Base-by-base conservation (phyloP, 805 yeast genomes). In the Saturnispora sekii region DNA sequence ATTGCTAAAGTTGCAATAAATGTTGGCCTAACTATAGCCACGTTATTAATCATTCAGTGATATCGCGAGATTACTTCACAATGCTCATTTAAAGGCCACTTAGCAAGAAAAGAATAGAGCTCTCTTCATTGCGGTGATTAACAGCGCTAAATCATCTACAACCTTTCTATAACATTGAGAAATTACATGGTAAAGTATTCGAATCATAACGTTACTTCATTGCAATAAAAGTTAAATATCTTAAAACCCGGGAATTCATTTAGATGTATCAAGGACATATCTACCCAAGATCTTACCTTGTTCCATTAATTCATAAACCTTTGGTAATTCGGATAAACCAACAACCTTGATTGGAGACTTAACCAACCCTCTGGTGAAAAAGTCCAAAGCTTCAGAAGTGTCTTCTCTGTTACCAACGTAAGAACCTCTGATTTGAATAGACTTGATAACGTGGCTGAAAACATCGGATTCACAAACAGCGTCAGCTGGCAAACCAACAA, bases 331-430 rank as follows among this genome's bases (percentile, higher is more conserved):
- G 47, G 87, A 77, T 56, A 86, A 73, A 45, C 89, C 88, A 44
- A 80, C 88, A 63, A 88, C 61, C 71, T 77, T 78, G 68, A 84
- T 79, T 58, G 66, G 84, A 40, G 84, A 73, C 52, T 72, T 67
- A 55, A 81, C 78, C 53, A 76, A 65, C 40, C 87, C 88, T 65
- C 86, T 72, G 44, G 73, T 51, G 60, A 79, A 81, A 72, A 81
- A 81, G 53, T 81, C 86, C 50, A 81, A 60, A 36, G 87, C 87
- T 64, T 81, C 88, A 51, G 81, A 74, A 52, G 93, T 76, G 67
- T 86, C 95, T 53, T 83, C 84, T 68, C 94, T 80, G 77, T 84
- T 84, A 58, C 95, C 95, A 52, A 86, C 95, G 61, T 84, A 83
- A 40, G 95, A 84, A 57, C 94, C 95, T 64, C 73, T 77, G 59